Evolutionary conservation across 2,329 filamentous ascomycete species (phyloP), one percentile per base, ranked within the genome.

Genomic region (Bipolaris cookei): DNA sequence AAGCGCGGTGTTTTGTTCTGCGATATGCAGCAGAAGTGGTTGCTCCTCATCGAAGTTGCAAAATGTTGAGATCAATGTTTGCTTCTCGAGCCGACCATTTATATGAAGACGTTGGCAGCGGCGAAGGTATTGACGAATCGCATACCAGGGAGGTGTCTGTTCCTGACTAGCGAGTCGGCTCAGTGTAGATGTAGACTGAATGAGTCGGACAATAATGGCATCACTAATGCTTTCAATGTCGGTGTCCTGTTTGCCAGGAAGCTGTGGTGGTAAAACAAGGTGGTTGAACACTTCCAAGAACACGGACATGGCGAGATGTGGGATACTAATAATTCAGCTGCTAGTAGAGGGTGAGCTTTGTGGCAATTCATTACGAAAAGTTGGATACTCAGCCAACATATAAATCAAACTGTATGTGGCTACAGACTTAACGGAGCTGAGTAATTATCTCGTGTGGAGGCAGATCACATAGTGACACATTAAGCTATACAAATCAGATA

Each of bases 1-100:
- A 3, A 83, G 56, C 11, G 72, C 80, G 1, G 79, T 76, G 67
- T 83, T 83, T 57, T 83, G 81, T 56, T 80, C 73, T 1, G 64
- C 56, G 21, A 83, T 58, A 54, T 81, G 73, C 1, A 82, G 51
- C 8, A 82, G 6, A 34, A 52, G 51, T 23, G 53, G 56, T 41
- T 54, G 47, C 18, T 56, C 39, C n/a, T 54, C 44, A 16, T 49
- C 35, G 41, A 65, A 46, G 30, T 52, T 39, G 14, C 38, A 23
- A 43, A 64, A 61, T 16, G 46, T 45, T 13, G 41, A 56, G 14
- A 61, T 35, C 8, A 66, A 38, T 32, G 54, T 50, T 18, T n/a
- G 25, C 45, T 61, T 59, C 4, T 61, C 57, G 25, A 63, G 57
- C 28, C 49, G 50, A 34, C 53, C 56, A 37, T 25, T 7, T 21